Evolutionary conservation across 768 basidiomycete species (phyloP).

Genomic region (Lyophyllum decastes): DNA sequence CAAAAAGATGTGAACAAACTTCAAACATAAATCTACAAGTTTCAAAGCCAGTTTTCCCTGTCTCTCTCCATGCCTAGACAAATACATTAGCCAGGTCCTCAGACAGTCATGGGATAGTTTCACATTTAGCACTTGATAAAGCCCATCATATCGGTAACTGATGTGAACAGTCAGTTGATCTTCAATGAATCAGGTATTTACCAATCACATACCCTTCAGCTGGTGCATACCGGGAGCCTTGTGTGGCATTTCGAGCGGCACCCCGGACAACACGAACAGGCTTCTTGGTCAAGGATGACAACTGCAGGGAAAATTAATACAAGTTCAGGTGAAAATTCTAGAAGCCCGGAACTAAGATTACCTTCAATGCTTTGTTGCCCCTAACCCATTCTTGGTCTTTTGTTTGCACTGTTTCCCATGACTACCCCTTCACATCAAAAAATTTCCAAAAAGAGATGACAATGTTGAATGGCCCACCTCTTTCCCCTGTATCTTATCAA

Average conservation of each 20-base stretch:
- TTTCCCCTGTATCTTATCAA: slow-evolving; percentile 16
- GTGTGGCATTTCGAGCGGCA: slow-evolving; percentile 1
- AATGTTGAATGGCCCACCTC: slow-evolving; percentile 7
- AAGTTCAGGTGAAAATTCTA: not conserved
- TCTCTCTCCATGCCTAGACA: slow-evolving; percentile 18
- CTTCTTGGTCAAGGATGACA: slow-evolving; percentile 26
- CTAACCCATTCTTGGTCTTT: slow-evolving; percentile 25
- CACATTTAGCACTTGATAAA: slow-evolving; percentile 23
- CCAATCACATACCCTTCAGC: slow-evolving; percentile 19
- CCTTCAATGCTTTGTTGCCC: slow-evolving; percentile 23
- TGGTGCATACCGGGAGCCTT: slow-evolving; percentile 21
- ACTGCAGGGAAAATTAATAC: slow-evolving; percentile 14
- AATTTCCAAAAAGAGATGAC: not conserved
- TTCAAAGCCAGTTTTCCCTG: slow-evolving; percentile 20
- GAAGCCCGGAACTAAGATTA: not conserved
- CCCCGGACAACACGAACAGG: slow-evolving; percentile 43
- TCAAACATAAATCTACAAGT: slow-evolving; percentile 24
- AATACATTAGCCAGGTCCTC: not conserved
- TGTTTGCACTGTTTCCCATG: slow-evolving; percentile 35
- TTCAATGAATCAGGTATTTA: not conserved
- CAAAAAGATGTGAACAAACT: slow-evolving; percentile 3
- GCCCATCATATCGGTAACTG: slow-evolving; percentile 28
- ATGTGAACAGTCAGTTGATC: not conserved
- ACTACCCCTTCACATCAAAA: not conserved
- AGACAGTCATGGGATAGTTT: not conserved